These are phyloP conservation scores for Xylariaceae sp. DNA, from an alignment of 2,329 filamentous ascomycete genomes.

Conservation along the genomic window DNA sequence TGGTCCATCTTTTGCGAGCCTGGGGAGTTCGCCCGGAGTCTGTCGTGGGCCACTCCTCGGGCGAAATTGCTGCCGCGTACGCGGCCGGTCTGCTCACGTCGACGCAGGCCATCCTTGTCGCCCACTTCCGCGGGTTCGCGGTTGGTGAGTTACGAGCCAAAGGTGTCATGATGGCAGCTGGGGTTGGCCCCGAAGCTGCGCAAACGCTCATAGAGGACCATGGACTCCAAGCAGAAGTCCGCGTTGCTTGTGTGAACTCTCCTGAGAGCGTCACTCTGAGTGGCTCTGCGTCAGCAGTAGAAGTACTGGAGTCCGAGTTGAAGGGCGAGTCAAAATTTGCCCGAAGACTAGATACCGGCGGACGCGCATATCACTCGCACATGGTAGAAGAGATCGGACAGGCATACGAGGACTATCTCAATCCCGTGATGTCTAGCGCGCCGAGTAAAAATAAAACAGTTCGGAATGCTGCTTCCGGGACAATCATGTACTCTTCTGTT, in stretches of 20 bases:
- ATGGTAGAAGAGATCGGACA: constrained; percentile 17
- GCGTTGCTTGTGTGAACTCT: constrained; percentile 22
- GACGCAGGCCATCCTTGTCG: constrained; percentile 16
- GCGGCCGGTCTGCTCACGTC: constrained; percentile 29
- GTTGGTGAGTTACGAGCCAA: not conserved
- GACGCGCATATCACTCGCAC: constrained; percentile 16
- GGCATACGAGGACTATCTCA: constrained; percentile 15
- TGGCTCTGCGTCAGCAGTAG: not conserved
- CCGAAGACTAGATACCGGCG: not conserved
- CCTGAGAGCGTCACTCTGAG: constrained; percentile 20
- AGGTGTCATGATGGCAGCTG: constrained; percentile 25
- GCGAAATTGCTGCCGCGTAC: constrained; percentile 43
- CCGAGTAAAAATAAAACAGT: not conserved
- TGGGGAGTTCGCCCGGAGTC: constrained; percentile 14
- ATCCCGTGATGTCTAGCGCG: not conserved
- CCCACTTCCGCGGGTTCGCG: constrained; percentile 21
- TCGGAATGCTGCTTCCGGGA: not conserved
- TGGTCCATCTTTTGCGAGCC: constrained; percentile 13
- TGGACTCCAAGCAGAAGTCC: not conserved
- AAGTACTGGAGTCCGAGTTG: not conserved
- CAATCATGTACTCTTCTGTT: constrained; percentile 18
- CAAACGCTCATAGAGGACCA: constrained; percentile 1
- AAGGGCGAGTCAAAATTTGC: not conserved
- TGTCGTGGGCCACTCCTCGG: constrained; percentile 30
- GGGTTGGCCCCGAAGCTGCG: not conserved